Evolutionary conservation across 257 asterid genomes (phyloP).

Genomic region (Solanum okadae): DNA sequence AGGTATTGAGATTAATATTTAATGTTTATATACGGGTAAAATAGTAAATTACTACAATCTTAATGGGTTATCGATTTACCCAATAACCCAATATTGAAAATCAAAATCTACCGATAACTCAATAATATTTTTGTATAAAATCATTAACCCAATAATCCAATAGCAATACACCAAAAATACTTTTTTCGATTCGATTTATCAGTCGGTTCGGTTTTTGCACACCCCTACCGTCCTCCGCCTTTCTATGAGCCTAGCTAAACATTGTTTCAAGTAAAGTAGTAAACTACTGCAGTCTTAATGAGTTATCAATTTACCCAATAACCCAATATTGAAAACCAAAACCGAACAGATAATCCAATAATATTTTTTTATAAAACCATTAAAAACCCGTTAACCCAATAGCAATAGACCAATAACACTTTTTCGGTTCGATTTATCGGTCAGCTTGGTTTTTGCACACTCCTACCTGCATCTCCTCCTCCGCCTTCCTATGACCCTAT

Average conservation of each 20-base stretch:
- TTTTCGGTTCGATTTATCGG: background rate
- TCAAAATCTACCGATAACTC: background rate
- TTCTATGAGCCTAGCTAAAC: background rate
- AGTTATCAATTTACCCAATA: background rate
- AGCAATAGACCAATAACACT: background rate
- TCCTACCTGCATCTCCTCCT: background rate
- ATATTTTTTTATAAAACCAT: no score
- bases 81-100: background rate
- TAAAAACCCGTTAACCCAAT: background rate
- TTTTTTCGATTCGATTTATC: background rate
- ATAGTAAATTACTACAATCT: background rate
- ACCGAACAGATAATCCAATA: background rate
- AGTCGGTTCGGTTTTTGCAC: background rate
- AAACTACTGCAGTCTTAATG: background rate
- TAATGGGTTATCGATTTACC: background rate
- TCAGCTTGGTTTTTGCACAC: background rate
- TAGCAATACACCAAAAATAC: background rate
- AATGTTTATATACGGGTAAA: background rate
- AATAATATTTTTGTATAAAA: background rate
- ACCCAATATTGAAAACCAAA: background rate
- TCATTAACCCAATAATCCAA: background rate
- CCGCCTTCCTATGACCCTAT: background rate
- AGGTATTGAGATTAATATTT: background rate
- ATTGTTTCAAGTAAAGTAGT: background rate
- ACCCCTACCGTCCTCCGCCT: background rate